Evolutionary conservation across 2,329 filamentous ascomycete genomes (phyloP), one percentile per base, ranked within the genome.

Genomic region (Cadophora luteo-olivacea): DNA sequence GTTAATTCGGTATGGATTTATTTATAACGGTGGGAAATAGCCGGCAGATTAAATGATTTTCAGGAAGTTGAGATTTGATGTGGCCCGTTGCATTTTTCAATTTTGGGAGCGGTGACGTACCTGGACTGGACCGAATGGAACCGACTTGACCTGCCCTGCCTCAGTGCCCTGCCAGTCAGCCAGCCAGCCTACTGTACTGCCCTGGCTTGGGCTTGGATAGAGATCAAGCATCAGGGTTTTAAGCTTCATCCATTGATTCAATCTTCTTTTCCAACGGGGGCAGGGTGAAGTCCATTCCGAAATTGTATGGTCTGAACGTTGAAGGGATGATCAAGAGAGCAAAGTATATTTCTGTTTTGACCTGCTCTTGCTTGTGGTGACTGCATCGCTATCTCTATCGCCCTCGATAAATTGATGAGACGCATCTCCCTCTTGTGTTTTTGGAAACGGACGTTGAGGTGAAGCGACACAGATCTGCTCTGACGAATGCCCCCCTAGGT

Each of bases 31-130:
- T 32, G 51, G 51, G 7, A 12, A 60, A 60, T 41, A 60, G 11
- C 55, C 41, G 64, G 55, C 29, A 61, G 41, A 29, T 60, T 41
- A 36, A 41, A 25, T 24, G 38, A 61, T 65, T 29, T 29, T 60
- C 25, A 36, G 22, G 55, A 54, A 14, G 19, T 45, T 22, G 45
- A 38, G 29, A 33, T 36, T 38, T 32, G 63, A 45, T 25, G 63
- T 32, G n/a, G 32, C 29, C 29, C 4, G 32, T 24, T 19, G n/a
- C 14, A 22, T 8, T 52, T 9, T 32, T 11, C 16, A 41, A 48
- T 61, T 61, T 33, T 41, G 52, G 48, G 41, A 38, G 16, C 60
- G 54, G 61, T 67, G 66, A 64, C 66, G 66, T 64, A 67, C 49
- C n/a, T 9, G 36, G 8, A 38, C 33, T 36, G 4, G 11, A 5